phyloP scores from a whole-genome alignment of 345 rosid genomes.

The Noccaea bulbosa region DNA sequence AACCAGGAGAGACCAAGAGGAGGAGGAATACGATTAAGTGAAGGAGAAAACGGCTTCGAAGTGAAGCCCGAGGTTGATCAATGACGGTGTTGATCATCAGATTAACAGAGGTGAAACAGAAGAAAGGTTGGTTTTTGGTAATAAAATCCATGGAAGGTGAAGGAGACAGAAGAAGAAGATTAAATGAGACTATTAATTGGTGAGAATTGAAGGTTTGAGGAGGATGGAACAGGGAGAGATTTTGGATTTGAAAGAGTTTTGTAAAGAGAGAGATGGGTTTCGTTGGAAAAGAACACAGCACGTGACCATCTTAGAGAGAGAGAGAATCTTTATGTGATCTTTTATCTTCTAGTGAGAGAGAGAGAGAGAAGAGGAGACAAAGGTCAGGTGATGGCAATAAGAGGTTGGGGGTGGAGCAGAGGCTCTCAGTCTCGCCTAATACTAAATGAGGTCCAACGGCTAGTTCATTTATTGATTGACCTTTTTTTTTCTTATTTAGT shows the following conservation, averaged over 20 bases:
- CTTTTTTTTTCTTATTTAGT: neutral
- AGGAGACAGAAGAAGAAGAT: constrained; percentile 23
- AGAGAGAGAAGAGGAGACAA: constrained; percentile 35
- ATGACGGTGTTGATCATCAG: constrained; percentile 25
- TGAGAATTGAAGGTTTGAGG: neutral
- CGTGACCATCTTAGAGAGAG: constrained; percentile 53
- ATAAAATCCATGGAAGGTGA: constrained; percentile 29
- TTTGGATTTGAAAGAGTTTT: constrained; percentile 46
- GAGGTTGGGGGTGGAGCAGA: constrained; percentile 45
- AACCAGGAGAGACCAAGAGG: constrained; percentile 36
- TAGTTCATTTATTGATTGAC: constrained; percentile 44
- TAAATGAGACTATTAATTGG: constrained; percentile 3
- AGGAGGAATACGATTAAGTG: constrained; percentile 13
- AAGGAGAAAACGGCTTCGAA: constrained; percentile 40
- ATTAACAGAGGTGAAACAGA: neutral
- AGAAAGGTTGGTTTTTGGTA: neutral
- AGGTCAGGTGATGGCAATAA: constrained; percentile 46
- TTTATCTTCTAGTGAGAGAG: constrained; percentile 46
- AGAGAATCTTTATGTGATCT: constrained; percentile 47
- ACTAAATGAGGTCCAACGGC: constrained; percentile 52
- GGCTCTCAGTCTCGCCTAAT: constrained; percentile 35
- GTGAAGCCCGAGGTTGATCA: constrained; percentile 36
- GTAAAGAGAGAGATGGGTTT: constrained; percentile 46
- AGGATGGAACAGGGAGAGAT: constrained; percentile 45
- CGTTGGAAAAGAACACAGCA: constrained; percentile 45